A percentile compares a stretch with the other conserved stretches of the same genome.
Conservation (phyloP, 257 asterid species). For the Fraxinus americana region DNA sequence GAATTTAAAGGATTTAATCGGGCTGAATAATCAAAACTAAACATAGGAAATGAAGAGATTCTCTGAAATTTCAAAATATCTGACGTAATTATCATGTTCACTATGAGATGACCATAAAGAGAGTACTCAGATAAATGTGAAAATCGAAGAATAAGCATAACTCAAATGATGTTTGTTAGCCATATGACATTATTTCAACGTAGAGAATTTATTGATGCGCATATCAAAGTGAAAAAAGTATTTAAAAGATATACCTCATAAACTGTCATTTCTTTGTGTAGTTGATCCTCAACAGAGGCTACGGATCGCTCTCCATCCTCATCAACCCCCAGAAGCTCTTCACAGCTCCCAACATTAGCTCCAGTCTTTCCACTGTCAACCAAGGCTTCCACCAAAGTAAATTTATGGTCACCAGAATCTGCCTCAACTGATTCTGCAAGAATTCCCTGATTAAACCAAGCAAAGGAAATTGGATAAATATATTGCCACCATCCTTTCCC, state of each 20-base stretch:
- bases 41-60: background rate
- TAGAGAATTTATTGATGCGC: background rate
- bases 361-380: constrained; percentile 67
- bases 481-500: background rate
- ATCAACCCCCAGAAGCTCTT: constrained; percentile 80
- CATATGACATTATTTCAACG: background rate
- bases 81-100: background rate
- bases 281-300: constrained; percentile 91
- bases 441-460: constrained; percentile 66
- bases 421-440: constrained; percentile 60
- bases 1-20: background rate
- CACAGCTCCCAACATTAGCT: constrained; percentile 52
- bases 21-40: background rate
- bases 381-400: constrained; percentile 71
- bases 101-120: background rate
- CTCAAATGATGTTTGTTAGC: background rate
- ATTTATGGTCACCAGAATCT: constrained; percentile 56
- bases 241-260: constrained; percentile 62
- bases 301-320: constrained; percentile 86
- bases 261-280: constrained; percentile 91
- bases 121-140: background rate
- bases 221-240: background rate
- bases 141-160: background rate
- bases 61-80: background rate
- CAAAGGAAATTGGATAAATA: constrained; percentile 18